These are phyloP conservation scores for Speleostelium caveatum DNA, from an alignment of 78 protist species.

Conservation along the genomic window DNA sequence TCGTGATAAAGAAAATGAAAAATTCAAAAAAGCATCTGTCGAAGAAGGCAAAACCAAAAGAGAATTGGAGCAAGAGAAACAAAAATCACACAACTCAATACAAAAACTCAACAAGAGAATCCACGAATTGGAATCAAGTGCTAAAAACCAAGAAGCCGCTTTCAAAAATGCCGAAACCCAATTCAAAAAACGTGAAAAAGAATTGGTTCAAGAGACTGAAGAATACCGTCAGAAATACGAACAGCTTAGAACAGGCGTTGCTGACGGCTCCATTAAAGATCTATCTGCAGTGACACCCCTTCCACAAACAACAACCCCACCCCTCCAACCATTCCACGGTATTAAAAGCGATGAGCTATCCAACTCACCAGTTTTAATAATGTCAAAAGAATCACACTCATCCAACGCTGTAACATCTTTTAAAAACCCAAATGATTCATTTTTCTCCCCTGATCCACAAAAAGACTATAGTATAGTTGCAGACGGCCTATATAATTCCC, in stretches of 20 bases:
- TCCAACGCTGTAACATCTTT: background rate
- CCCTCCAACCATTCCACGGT: background rate
- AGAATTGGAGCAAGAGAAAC: slow-evolving; percentile 39
- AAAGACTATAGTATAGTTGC: slow-evolving; percentile 28
- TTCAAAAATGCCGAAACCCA: slow-evolving; percentile 30
- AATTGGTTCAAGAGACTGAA: slow-evolving; percentile 9
- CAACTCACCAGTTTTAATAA: slow-evolving; percentile 16
- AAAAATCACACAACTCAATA: background rate
- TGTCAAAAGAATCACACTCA: background rate
- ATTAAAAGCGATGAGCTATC: background rate
- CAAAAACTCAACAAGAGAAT: slow-evolving; percentile 31
- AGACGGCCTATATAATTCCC: slow-evolving; percentile 47
- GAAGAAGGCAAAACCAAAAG: slow-evolving; percentile 21
- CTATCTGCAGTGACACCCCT: background rate
- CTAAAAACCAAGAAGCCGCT: slow-evolving; percentile 37
- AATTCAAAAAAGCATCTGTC: slow-evolving; percentile 7
- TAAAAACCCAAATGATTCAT: background rate
- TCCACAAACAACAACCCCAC: background rate
- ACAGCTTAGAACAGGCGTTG: slow-evolving; percentile 1
- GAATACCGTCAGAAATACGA: slow-evolving; percentile 30
- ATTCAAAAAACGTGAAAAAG: slow-evolving; percentile 48
- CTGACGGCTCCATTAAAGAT: slow-evolving; percentile 10
- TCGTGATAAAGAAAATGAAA: slow-evolving; percentile 40
- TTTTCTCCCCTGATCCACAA: background rate
- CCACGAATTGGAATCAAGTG: background rate